A percentile compares a stretch with the other conserved stretches of the same genome.
These are phyloP conservation scores for Aspergillus tanneri DNA, from an alignment of 2,329 filamentous ascomycete genomes.

Conservation along the genomic window DNA sequence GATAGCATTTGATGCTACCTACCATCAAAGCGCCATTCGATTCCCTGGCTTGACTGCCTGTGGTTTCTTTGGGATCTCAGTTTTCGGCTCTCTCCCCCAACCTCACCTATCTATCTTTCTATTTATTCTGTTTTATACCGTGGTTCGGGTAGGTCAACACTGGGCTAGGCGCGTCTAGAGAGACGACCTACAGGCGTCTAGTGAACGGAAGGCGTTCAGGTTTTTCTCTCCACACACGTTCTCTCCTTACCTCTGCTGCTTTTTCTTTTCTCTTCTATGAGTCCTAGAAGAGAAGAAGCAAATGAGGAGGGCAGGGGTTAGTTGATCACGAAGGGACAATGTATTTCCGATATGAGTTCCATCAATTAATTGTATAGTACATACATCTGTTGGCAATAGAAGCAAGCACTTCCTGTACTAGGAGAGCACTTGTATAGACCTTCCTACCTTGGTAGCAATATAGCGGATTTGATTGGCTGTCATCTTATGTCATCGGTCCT, in stretches of 20 bases:
- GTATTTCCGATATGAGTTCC: too few relatives aligned
- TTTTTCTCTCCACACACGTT: neutral
- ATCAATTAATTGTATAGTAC: too few relatives aligned
- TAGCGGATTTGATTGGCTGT: neutral
- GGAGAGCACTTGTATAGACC: neutral
- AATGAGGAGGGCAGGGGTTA: too few relatives aligned
- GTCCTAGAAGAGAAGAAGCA: too few relatives aligned
- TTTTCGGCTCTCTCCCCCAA: neutral
- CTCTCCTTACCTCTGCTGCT: neutral
- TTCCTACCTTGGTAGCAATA: neutral
- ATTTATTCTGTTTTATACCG: neutral
- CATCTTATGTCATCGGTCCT: neutral
- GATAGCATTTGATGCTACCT: too few relatives aligned
- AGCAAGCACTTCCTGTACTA: too few relatives aligned
- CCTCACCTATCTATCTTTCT: slow-evolving; percentile 3
- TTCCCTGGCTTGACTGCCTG: neutral
- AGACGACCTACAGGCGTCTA: slow-evolving; percentile 8
- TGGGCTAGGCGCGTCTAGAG: neutral
- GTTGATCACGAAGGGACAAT: too few relatives aligned
- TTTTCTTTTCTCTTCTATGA: slow-evolving; percentile 1
- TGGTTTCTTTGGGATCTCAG: neutral
- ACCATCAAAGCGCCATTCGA: neutral
- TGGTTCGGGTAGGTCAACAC: neutral
- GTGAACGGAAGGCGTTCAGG: slow-evolving; percentile 12
- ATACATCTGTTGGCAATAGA: too few relatives aligned